Conservation (phyloP, 2,329 filamentous ascomycete species). For the Fusarium siculi region DNA sequence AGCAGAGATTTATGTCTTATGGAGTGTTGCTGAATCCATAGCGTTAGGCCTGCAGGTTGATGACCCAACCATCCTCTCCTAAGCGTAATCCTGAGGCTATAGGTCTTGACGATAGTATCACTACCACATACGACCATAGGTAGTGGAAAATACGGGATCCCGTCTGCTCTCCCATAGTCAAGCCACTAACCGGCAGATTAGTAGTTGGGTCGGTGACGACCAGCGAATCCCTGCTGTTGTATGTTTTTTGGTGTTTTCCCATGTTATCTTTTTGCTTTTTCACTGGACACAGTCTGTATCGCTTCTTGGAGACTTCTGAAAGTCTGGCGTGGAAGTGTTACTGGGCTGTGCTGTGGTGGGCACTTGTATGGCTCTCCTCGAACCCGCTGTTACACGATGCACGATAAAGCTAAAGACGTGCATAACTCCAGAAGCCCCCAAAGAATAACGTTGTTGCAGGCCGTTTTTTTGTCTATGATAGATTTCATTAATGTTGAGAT, state of each 20-base stretch:
- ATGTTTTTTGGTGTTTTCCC: background rate
- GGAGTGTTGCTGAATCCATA: too few species aligned
- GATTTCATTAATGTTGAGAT: too few species aligned
- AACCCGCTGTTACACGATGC: background rate
- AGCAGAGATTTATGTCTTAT: background rate
- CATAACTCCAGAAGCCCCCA: fast-evolving
- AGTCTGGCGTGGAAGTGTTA: too few species aligned
- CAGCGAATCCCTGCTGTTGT: slow-evolving; percentile 24
- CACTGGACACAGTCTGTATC: fast-evolving
- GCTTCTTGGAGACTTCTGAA: too few species aligned
- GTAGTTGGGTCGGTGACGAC: slow-evolving; percentile 26
- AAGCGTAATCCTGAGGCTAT: fast-evolving
- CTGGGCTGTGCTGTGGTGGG: background rate
- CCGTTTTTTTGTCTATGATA: fast-evolving
- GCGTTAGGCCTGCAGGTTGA: background rate
- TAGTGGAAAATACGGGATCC: slow-evolving; percentile 26
- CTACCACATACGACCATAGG: slow-evolving; percentile 8
- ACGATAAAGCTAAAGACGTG: too few species aligned
- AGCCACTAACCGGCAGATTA: slow-evolving; percentile 23
- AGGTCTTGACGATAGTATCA: fast-evolving
- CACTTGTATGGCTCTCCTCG: background rate
- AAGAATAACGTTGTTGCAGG: fast-evolving
- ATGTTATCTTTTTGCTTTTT: background rate
- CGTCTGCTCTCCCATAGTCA: slow-evolving; percentile 24
- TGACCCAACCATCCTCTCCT: background rate